phyloP scores from a whole-genome alignment of 1,284 basidiomycete genomes.

The Ceratobasidium papillatum region DNA sequence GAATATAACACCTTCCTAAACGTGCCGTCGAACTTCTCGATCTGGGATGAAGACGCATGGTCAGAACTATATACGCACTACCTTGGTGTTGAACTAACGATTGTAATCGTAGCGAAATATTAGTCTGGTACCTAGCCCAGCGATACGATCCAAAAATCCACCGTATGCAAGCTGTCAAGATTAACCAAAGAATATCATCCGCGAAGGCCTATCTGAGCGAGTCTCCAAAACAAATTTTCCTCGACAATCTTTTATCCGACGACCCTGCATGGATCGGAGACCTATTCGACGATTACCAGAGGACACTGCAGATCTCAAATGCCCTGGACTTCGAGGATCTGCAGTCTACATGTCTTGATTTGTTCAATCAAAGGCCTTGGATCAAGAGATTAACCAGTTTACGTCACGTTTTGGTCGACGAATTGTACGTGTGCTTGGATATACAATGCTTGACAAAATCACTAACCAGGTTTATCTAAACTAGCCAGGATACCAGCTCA shows the following conservation, averaged over 20 bases:
- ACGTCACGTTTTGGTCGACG: conserved; percentile 87
- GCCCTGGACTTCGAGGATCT: conserved; percentile 92
- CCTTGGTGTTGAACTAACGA: neutral
- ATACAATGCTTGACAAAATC: neutral
- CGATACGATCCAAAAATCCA: conserved; percentile 54
- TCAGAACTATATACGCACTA: conserved; percentile 52
- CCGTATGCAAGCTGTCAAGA: conserved; percentile 66
- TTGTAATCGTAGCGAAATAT: conserved; percentile 66
- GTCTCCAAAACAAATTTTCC: neutral
- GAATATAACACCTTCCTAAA: conserved; percentile 69
- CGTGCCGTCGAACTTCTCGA: conserved; percentile 78
- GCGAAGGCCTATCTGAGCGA: conserved; percentile 66
- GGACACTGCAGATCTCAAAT: conserved; percentile 66
- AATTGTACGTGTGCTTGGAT: conserved; percentile 68
- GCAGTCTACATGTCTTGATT: conserved; percentile 74
- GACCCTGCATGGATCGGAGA: conserved; percentile 51
- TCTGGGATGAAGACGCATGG: conserved; percentile 87
- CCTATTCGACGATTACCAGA: conserved; percentile 77
- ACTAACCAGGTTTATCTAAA: conserved; percentile 12
- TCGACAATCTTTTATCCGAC: neutral
- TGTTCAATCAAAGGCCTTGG: conserved; percentile 65
- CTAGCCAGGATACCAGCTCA: conserved; percentile 88
- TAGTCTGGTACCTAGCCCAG: conserved; percentile 65
- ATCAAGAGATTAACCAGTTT: conserved; percentile 66
- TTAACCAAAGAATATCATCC: conserved; percentile 74